Percentiles rank a stretch among this genome's conserved stretches.
These are phyloP conservation scores for Apiospora hydei DNA, from an alignment of 2,329 filamentous ascomycete species.

Conservation along the genomic window DNA sequence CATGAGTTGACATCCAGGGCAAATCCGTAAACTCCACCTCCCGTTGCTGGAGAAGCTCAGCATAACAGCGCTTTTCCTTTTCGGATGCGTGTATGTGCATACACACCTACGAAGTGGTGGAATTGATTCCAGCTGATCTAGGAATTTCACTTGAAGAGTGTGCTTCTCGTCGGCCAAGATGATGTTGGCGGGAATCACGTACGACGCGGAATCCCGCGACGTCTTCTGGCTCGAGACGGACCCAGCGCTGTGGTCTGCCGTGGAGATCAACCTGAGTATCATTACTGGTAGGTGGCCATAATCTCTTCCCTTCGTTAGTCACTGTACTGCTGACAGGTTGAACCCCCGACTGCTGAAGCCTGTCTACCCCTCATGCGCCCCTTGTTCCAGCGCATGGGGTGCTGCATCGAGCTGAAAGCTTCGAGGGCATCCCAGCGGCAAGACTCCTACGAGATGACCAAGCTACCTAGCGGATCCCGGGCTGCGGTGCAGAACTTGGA, in stretches of 20 bases:
- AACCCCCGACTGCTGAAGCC: not conserved
- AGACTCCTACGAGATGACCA: not conserved
- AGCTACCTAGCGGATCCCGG: not conserved
- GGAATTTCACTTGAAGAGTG: not conserved
- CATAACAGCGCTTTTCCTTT: conserved; percentile 21
- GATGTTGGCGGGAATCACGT: conserved; percentile 18
- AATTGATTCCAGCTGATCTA: not conserved
- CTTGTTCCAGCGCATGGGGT: conserved; percentile 20
- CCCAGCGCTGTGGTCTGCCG: conserved; percentile 24
- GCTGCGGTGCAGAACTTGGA: not conserved
- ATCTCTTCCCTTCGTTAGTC: not conserved
- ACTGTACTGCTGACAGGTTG: not conserved
- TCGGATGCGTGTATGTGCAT: conserved; percentile 20
- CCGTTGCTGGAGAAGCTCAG: conserved; percentile 15
- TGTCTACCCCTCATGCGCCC: conserved; percentile 24
- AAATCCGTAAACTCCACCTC: conserved; percentile 21
- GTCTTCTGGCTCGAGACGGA: conserved; percentile 25
- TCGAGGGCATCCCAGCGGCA: not conserved
- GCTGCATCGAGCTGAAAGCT: not conserved
- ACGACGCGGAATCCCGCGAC: conserved; percentile 9
- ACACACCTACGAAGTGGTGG: not conserved
- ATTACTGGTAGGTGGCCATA: conserved; percentile 11
- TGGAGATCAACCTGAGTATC: conserved; percentile 26
- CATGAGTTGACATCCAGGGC: not conserved
- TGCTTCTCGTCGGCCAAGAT: conserved; percentile 24